Conservation (phyloP, 257 asterid genomes). For the Solanum neorickii region DNA sequence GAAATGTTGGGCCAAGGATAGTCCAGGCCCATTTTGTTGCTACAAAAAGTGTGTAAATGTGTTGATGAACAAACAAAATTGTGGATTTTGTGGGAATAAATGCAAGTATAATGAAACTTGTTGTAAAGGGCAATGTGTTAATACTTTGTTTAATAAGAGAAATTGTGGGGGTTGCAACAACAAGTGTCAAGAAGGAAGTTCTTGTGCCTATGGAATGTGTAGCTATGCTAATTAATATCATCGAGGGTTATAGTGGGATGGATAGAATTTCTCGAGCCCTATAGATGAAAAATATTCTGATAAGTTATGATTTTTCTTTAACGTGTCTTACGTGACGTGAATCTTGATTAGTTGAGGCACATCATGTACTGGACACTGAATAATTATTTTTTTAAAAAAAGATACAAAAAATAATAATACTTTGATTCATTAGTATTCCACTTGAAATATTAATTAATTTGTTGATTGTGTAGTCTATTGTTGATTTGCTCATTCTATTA, state of each 20-base stretch:
- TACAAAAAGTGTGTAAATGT: conserved; percentile 39
- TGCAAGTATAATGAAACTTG: conserved; percentile 47
- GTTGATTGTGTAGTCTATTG: not conserved
- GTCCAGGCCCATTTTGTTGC: conserved; percentile 57
- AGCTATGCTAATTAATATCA: conserved; percentile 28
- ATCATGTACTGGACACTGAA: not conserved
- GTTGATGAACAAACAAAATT: conserved; percentile 23
- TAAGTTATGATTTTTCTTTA: not conserved
- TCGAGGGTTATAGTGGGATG: not conserved
- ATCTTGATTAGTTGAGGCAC: not conserved
- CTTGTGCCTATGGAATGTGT: conserved; percentile 50
- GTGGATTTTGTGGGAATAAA: conserved; percentile 52
- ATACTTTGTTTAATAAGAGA: conserved; percentile 17
- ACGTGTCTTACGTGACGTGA: not conserved
- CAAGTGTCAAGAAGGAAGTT: conserved; percentile 27
- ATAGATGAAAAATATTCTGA: not conserved
- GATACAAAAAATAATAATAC: not conserved
- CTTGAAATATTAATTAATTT: not conserved
- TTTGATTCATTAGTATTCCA: not conserved
- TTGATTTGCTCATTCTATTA: not conserved
- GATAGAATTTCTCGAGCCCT: fast-evolving
- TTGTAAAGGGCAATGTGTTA: conserved; percentile 54
- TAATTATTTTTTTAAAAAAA: not conserved
- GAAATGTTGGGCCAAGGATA: conserved; percentile 32
- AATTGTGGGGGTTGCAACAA: conserved; percentile 61